Evolutionary conservation across 352 stramenopile genomes (phyloP).

Genomic region (Blastocystis sp.): DNA sequence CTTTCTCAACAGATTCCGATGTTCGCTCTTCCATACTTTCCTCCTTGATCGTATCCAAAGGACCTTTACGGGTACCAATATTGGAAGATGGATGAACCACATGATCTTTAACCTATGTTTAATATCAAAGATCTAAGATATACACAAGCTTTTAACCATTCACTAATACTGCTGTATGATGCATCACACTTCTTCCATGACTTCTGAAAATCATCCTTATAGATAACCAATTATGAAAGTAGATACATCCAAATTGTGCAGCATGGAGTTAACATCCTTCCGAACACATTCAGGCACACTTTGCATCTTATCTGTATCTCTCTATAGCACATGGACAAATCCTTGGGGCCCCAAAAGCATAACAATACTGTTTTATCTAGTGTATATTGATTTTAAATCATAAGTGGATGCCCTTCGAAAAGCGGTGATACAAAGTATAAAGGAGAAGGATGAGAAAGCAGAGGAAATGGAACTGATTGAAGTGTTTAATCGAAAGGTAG

Average conservation of each 20-base stretch:
- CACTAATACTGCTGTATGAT: not conserved
- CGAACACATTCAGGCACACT: not conserved
- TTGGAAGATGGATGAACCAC: not conserved
- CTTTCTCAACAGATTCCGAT: too few relatives aligned
- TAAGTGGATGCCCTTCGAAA: not conserved
- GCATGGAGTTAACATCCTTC: not conserved
- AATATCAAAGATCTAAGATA: not conserved
- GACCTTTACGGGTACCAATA: too few relatives aligned
- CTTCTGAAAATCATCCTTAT: not conserved
- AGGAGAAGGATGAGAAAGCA: not conserved
- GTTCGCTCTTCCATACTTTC: too few relatives aligned
- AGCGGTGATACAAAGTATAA: not conserved
- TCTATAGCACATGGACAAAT: too few relatives aligned
- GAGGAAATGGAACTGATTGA: not conserved
- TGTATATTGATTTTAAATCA: too few relatives aligned
- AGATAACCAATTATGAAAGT: not conserved
- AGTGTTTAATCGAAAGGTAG: slow-evolving; percentile 1
- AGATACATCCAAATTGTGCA: not conserved
- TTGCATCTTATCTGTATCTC: too few relatives aligned
- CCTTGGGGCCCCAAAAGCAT: too few relatives aligned
- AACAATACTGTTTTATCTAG: too few relatives aligned
- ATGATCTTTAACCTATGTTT: not conserved
- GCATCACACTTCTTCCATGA: not conserved
- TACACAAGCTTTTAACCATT: not conserved
- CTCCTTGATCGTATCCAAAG: too few relatives aligned